phyloP scores from a whole-genome alignment of 2,329 filamentous ascomycete genomes.

The Colletotrichum plurivorum region DNA sequence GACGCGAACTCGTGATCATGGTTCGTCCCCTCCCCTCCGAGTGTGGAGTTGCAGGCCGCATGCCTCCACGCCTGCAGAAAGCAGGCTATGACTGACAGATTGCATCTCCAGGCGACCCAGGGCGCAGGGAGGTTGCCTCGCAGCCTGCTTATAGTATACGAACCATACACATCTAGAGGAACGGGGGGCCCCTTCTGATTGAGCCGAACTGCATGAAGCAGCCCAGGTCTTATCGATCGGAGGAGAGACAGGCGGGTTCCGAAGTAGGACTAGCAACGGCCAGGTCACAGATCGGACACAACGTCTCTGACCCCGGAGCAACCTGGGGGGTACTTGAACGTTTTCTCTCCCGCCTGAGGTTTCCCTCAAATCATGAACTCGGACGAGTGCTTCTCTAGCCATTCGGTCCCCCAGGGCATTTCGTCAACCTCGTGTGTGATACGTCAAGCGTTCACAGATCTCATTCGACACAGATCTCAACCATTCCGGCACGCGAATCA shows the following conservation, averaged over 20 bases:
- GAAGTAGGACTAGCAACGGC: neutral
- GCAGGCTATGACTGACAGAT: neutral
- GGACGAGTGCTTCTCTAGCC: neutral
- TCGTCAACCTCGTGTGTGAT: neutral
- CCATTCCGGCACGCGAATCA: no score
- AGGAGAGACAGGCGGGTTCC: neutral
- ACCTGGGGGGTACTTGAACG: neutral
- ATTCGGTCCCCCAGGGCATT: neutral
- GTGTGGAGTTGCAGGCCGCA: neutral
- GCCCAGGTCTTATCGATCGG: neutral
- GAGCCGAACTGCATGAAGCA: neutral
- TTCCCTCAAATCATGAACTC: neutral
- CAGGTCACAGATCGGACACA: neutral
- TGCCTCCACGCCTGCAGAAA: neutral
- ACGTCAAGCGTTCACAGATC: neutral
- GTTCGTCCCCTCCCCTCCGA: neutral
- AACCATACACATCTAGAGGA: neutral
- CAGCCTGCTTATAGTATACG: neutral
- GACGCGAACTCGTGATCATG: neutral
- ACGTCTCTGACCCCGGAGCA: neutral
- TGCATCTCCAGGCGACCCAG: neutral
- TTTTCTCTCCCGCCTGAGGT: neutral
- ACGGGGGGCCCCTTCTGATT: neutral
- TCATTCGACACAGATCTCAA: neutral
- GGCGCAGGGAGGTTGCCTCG: neutral